phyloP scores from a whole-genome alignment of 202 grass and related monocot genomes.

The Saccharum hybrid region DNA sequence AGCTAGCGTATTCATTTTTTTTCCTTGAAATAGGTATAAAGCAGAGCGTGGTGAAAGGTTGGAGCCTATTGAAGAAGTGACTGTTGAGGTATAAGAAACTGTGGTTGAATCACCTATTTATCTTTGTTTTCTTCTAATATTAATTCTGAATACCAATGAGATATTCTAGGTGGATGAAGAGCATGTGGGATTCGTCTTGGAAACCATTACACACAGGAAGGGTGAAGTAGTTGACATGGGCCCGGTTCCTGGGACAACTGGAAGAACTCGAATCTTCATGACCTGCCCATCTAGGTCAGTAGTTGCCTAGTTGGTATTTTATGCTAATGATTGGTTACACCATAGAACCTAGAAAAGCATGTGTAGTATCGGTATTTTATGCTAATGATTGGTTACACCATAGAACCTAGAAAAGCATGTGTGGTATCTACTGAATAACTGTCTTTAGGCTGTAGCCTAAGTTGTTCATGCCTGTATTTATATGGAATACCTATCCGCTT shows the following conservation, averaged over 20 bases:
- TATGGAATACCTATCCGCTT: not conserved
- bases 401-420: constrained; percentile 12
- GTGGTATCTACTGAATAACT: constrained; percentile 9
- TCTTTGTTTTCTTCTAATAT: constrained; percentile 36
- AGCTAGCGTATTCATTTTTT: constrained; percentile 30
- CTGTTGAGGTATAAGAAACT: constrained; percentile 78
- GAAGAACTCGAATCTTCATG: constrained; percentile 83
- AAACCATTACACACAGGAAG: constrained; percentile 87
- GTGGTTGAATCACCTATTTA: constrained; percentile 34
- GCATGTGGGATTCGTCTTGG: constrained; percentile 91
- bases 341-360: constrained; percentile 19
- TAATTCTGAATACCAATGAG: constrained; percentile 40
- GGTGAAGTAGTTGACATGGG: constrained; percentile 97
- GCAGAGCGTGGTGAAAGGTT: constrained; percentile 67
- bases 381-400: constrained; percentile 17
- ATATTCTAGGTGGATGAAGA: constrained; percentile 90
- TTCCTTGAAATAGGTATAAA: constrained; percentile 78
- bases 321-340: constrained; percentile 17
- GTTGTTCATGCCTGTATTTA: constrained; percentile 10
- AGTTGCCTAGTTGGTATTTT: not conserved
- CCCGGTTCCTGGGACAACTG: constrained; percentile 76
- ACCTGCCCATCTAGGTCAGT: constrained; percentile 93
- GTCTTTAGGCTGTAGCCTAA: not conserved
- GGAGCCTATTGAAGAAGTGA: constrained; percentile 99
- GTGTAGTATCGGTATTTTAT: not conserved